Evolutionary conservation across 257 asterid species (phyloP).

Genomic region (Mentha longifolia): DNA sequence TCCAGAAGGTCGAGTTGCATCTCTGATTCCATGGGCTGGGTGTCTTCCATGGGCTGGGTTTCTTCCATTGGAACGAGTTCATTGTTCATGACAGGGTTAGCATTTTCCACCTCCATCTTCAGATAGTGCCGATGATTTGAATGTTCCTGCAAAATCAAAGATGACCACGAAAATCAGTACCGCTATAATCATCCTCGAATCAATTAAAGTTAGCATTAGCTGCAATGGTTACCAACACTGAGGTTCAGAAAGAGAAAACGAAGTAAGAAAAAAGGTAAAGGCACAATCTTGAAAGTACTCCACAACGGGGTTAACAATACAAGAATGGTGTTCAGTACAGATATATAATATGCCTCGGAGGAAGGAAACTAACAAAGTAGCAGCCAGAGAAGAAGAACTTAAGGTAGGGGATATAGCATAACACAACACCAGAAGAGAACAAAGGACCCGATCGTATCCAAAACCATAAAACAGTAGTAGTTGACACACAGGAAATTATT

Average conservation of each 20-base stretch:
- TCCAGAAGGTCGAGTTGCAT: slow-evolving; percentile 55
- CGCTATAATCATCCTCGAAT: neutral
- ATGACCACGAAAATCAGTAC: neutral
- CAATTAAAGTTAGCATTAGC: neutral
- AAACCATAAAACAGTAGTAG: neutral
- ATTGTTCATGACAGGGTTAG: slow-evolving; percentile 40
- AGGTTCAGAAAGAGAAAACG: neutral
- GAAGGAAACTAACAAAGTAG: neutral
- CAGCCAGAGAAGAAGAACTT: neutral
- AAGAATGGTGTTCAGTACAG: no score
- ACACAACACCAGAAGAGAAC: no score
- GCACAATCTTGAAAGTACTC: no score
- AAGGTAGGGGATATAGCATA: no score
- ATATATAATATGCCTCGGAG: no score
- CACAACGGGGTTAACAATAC: no score
- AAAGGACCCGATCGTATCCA: no score
- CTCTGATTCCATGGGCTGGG: slow-evolving; percentile 48
- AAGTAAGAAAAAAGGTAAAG: neutral
- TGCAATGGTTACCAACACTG: neutral
- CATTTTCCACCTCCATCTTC: slow-evolving; percentile 52
- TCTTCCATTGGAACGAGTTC: slow-evolving; percentile 68
- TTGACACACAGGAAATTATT: neutral
- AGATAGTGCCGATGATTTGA: slow-evolving; percentile 3
- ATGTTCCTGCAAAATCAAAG: slow-evolving; percentile 31
- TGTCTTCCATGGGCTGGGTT: slow-evolving; percentile 56